Conservation (phyloP, 1,284 basidiomycete species). For the Melampsora larici-populina region DNA sequence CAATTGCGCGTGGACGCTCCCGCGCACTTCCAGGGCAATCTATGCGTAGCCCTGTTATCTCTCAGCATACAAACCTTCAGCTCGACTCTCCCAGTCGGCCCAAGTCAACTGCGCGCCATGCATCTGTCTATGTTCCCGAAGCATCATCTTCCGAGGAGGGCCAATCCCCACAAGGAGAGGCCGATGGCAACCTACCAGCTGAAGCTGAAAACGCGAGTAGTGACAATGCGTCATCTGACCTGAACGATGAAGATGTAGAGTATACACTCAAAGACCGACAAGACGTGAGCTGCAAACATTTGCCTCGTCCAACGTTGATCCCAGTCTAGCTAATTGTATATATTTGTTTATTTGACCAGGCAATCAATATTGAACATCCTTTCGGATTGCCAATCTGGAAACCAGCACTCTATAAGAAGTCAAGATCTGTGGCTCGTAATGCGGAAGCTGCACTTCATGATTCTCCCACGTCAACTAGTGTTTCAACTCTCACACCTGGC, state of each 20-base stretch:
- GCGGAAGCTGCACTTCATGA: constrained; percentile 92
- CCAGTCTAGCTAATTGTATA: too few species aligned
- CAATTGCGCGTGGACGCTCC: not conserved
- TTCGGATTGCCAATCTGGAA: constrained; percentile 99
- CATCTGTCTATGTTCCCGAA: not conserved
- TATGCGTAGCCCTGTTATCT: not conserved
- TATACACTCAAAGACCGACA: constrained; percentile 93
- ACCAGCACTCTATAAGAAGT: constrained; percentile 97
- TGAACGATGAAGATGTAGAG: constrained; percentile 70
- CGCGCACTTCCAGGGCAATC: not conserved
- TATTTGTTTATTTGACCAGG: not conserved
- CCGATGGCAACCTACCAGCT: not conserved
- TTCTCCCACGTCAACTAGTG: constrained; percentile 83
- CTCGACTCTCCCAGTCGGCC: not conserved
- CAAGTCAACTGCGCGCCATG: not conserved
- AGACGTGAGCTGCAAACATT: constrained; percentile 62
- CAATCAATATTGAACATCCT: constrained; percentile 72
- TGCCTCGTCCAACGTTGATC: not conserved
- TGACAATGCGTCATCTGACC: constrained; percentile 14
- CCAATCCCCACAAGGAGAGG: not conserved
- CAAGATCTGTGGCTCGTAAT: constrained; percentile 88
- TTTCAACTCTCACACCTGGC: constrained; percentile 76
- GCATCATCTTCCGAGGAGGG: not conserved
- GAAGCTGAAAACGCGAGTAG: not conserved
- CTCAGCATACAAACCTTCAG: not conserved